Conservation (phyloP, 805 yeast species). For the Wickerhamomyces mucosus region DNA sequence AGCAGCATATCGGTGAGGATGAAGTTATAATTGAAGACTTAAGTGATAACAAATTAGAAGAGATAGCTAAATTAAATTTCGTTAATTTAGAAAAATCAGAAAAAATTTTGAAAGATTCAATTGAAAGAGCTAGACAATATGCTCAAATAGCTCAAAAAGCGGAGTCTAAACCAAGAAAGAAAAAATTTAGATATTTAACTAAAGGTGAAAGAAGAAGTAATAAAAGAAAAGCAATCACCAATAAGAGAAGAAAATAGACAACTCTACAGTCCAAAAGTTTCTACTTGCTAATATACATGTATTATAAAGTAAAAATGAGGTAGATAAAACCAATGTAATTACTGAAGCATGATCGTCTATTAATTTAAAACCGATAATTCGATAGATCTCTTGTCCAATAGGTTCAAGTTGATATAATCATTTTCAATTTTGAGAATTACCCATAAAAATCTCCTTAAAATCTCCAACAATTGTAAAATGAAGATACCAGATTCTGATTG, state of each 20-base stretch:
- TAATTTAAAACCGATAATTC: too few species aligned
- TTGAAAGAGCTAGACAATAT: constrained; percentile 73
- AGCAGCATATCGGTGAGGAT: constrained; percentile 23
- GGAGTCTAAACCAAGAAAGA: constrained; percentile 37
- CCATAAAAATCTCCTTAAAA: constrained; percentile 86
- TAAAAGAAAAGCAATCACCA: constrained; percentile 35
- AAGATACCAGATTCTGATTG: constrained; percentile 49
- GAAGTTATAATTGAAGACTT: constrained; percentile 40
- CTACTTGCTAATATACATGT: too few species aligned
- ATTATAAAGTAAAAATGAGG: too few species aligned
- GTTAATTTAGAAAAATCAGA: constrained; percentile 65
- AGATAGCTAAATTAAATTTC: constrained; percentile 51
- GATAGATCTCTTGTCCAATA: not conserved
- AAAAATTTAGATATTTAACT: constrained; percentile 82
- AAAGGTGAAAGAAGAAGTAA: constrained; percentile 65
- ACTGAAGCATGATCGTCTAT: too few species aligned
- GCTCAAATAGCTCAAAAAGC: constrained; percentile 41
- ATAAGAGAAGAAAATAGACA: constrained; percentile 24
- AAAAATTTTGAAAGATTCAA: constrained; percentile 62
- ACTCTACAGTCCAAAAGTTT: too few species aligned
- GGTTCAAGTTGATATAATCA: constrained; percentile 29
- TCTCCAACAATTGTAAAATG: constrained; percentile 61
- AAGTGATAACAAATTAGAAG: constrained; percentile 44
- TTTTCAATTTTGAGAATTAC: constrained; percentile 74
- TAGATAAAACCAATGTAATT: constrained; percentile 10